Percentiles rank a stretch among this genome's conserved stretches.
Conservation (phyloP, 345 rosid genomes). For the Citrus sp. region DNA sequence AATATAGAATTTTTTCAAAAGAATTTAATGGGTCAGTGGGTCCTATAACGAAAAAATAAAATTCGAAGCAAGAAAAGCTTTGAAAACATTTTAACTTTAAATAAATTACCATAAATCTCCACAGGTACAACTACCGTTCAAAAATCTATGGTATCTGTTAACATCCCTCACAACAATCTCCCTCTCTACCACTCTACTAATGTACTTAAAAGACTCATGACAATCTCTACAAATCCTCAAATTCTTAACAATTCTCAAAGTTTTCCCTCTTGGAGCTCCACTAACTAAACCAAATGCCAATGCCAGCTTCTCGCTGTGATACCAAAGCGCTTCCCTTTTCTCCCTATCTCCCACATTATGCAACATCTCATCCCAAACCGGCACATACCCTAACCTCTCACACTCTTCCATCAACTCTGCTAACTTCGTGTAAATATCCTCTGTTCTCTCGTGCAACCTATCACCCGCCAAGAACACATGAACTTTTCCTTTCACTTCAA, state of each 20-base stretch:
- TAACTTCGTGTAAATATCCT: conserved; percentile 37
- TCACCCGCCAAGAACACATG: conserved; percentile 54
- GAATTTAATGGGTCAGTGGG: too few relatives aligned
- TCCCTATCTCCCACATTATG: conserved; percentile 34
- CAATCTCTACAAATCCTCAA: conserved; percentile 42
- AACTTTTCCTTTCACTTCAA: conserved; percentile 42
- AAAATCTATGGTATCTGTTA: conserved; percentile 44
- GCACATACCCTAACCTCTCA: conserved; percentile 36
- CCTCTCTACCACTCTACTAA: conserved; percentile 29
- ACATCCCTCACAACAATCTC: conserved; percentile 48
- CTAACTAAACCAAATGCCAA: conserved; percentile 48
- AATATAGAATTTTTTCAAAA: too few relatives aligned
- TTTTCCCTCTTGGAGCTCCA: conserved; percentile 34
- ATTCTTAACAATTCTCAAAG: conserved; percentile 38
- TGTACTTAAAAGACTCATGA: conserved; percentile 44
- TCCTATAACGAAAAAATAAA: too few relatives aligned
- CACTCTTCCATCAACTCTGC: conserved; percentile 36
- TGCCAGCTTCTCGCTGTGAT: conserved; percentile 58
- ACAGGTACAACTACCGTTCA: conserved; percentile 35
- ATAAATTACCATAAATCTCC: conserved; percentile 35
- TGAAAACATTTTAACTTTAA: neutral
- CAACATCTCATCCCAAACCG: conserved; percentile 29
- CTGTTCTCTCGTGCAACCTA: conserved; percentile 27
- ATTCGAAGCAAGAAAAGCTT: neutral
- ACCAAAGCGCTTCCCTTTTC: conserved; percentile 37